Base-by-base conservation (phyloP, 2,329 filamentous ascomycete species). In the Cytospora chrysosperma region DNA sequence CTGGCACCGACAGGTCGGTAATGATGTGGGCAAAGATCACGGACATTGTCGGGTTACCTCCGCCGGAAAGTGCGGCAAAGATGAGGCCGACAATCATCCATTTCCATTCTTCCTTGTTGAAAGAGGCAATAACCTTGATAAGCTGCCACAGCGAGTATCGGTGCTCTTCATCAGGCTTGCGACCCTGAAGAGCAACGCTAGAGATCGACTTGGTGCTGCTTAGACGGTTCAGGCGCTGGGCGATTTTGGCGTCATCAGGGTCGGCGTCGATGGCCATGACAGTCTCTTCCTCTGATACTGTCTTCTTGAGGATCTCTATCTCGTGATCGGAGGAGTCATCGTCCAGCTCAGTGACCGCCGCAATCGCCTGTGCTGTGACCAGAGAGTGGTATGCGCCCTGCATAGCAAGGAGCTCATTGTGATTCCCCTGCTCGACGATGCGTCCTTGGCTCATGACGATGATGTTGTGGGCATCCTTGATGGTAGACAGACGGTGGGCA, bases 401-500 rank as follows among this genome's bases (percentile, higher is more conserved):
- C 65, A 76, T 81, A 68, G 88, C 85, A 3, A 98, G 79, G 13
- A 99, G 82, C 17, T 90, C 83, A 64, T 94, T 86, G 73, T 98
- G 95, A 0, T 86, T 93, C 58, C 95, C 95, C 75, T 97, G 93
- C 76, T 99, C 95, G 15, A 96, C 83, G 65, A 99, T 96, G n/a
- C 82, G 79, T 15, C 95, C 95, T 65, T 88, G 78, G 5, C 88
- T 84, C 88, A 99, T 94, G 67, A 97, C 94, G 15, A 98, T 91
- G 69, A 99, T 99, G 71, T 97, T 97, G 75, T 98, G 90, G 0
- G 94, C 94, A 67, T 93, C 88, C 75, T 88, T 93, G 79, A 99
- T 97, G 7, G 95, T 99, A 0, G 93, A 97, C 10, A 99, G 82
- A 69, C 94, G 89, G 78, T 99, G 95, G 51, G 95, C 95, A 75